Evolutionary conservation across 768 basidiomycete species (phyloP).

Genomic region (Dacryopinax spathularia): DNA sequence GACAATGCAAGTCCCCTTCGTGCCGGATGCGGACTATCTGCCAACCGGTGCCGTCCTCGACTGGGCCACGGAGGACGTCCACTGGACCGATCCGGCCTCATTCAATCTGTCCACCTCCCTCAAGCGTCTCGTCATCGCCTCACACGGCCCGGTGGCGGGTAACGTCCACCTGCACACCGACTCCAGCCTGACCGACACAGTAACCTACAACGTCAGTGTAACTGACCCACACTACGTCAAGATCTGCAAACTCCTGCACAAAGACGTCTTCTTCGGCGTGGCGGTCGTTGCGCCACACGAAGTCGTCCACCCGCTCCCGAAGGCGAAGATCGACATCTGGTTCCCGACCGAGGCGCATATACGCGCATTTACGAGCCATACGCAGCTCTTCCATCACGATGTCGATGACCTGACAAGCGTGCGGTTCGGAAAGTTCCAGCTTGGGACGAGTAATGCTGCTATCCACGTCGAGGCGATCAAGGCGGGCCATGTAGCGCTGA

Average conservation of each 20-base stretch:
- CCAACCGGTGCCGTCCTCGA: background rate
- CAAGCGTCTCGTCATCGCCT: background rate
- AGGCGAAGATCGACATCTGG: constrained; percentile 2
- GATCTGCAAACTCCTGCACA: background rate
- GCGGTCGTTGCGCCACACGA: background rate
- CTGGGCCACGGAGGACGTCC: background rate
- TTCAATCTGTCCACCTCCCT: background rate
- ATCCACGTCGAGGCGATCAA: background rate
- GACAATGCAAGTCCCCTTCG: background rate
- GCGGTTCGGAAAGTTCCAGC: background rate
- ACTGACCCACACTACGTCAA: background rate
- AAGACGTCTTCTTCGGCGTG: background rate
- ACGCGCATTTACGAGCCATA: background rate
- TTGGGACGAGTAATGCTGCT: background rate
- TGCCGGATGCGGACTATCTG: background rate
- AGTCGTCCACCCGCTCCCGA: background rate
- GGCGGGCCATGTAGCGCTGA: background rate
- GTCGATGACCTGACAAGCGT: background rate
- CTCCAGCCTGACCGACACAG: background rate
- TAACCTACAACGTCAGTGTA: background rate
- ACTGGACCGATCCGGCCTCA: background rate
- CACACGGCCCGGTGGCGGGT: background rate
- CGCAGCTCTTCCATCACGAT: background rate
- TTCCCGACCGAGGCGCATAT: constrained; percentile 3
- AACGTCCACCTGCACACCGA: background rate